A percentile compares a stretch with the other conserved stretches of the same genome.
Conservation (phyloP, 2,329 filamentous ascomycete species). For the Alternaria incomplexa region DNA sequence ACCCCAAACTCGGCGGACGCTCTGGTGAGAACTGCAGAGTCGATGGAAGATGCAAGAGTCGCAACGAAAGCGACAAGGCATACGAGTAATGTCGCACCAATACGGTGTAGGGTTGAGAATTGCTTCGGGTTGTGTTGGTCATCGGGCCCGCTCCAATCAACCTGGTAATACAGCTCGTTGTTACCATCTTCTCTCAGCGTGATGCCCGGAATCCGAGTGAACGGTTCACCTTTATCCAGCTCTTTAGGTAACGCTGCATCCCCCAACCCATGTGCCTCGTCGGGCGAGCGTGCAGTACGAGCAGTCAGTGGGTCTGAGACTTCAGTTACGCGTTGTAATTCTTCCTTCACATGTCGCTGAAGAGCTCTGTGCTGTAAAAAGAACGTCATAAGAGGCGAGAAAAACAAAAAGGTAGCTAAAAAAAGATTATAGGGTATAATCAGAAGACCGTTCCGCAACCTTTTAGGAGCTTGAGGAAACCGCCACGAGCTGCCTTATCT, state of each 20-base stretch:
- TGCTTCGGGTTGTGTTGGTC: conserved; percentile 8
- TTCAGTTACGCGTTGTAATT: conserved; percentile 4
- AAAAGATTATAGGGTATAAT: background rate
- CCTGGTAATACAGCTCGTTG: conserved; percentile 6
- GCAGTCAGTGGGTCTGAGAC: background rate
- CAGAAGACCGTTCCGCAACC: background rate
- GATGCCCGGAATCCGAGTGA: conserved; percentile 4
- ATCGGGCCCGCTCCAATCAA: conserved; percentile 5
- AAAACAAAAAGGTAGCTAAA: background rate
- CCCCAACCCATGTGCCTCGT: background rate
- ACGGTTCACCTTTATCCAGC: background rate
- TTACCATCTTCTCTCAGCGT: conserved; percentile 6
- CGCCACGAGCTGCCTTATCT: background rate
- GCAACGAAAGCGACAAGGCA: conserved; percentile 57
- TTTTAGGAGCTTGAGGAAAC: background rate
- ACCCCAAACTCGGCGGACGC: conserved; percentile 58
- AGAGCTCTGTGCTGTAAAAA: conserved; percentile 5
- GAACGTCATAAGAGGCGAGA: conserved; percentile 3
- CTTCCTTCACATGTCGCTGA: background rate
- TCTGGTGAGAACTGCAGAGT: conserved; percentile 56
- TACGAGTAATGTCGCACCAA: conserved; percentile 7
- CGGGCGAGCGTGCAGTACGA: background rate
- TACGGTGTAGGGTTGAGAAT: conserved; percentile 7
- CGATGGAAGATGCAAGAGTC: conserved; percentile 60
- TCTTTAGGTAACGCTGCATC: background rate